A percentile compares a stretch with the other conserved stretches of the same genome.
phyloP scores from a whole-genome alignment of 1,139 yeast genomes.

The Diutina sp. region DNA sequence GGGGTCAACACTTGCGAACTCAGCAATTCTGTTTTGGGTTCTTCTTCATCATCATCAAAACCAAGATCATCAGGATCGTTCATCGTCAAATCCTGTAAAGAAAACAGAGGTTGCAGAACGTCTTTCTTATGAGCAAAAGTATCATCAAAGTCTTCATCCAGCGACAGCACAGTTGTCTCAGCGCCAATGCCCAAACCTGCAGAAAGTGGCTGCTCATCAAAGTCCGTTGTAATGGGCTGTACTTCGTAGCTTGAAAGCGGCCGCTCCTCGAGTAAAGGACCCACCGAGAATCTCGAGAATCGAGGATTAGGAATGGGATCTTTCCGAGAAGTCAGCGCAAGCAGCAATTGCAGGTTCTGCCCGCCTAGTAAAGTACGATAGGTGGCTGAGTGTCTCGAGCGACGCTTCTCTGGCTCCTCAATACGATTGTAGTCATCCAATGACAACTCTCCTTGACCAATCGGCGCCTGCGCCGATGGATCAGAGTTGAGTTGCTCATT shows the following conservation, averaged over 20 bases:
- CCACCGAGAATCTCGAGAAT: constrained; percentile 25
- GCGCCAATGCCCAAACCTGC: neutral
- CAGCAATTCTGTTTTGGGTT: neutral
- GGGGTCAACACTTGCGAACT: neutral
- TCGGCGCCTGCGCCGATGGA: neutral
- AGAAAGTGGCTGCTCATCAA: neutral
- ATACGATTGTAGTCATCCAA: neutral
- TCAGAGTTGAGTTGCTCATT: neutral
- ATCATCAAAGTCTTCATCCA: neutral
- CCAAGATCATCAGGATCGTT: neutral
- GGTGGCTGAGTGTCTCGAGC: neutral
- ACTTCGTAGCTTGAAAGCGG: neutral
- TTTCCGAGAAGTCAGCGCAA: neutral
- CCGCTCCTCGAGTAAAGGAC: neutral
- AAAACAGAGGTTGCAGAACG: neutral
- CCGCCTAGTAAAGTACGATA: neutral
- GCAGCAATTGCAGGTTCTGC: neutral
- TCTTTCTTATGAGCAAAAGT: neutral
- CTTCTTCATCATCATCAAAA: neutral
- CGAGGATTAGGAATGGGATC: constrained; percentile 27
- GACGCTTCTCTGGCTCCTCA: neutral
- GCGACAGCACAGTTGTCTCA: neutral
- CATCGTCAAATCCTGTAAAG: neutral
- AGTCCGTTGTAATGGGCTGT: no score
- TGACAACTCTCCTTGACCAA: neutral